Base-by-base conservation (phyloP, 306 rosid genomes). In the Gastrolobium villosum region DNA sequence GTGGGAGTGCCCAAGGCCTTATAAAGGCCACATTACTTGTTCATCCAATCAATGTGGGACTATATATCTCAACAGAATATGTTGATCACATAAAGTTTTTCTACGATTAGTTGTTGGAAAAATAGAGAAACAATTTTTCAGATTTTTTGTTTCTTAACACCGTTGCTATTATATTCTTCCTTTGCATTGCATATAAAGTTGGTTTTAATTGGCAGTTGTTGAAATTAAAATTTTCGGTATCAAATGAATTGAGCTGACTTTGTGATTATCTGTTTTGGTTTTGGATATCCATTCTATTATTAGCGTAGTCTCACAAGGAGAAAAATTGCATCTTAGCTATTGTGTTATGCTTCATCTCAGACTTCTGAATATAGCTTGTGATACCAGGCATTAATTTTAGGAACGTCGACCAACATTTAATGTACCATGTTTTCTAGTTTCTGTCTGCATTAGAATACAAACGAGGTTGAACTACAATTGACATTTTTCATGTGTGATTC, bases 181-280 rank as follows among this genome's bases (percentile, higher is more conserved):
- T 49, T 35, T 46, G 62, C 28, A 34, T 55, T 65, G 70, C 70
- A 26, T 37, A 36, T 65, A 28, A 65, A 69, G 49, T 61, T 41
- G 68, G 66, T 39, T 76, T 76, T 41, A 4, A 46, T 44, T 54
- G 54, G 49, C 2, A 9, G 34, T 72, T 40, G 61, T 41, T 75
- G 84, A 55, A 61, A 62, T 20, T 39, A 34, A 53, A 35, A 45
- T 26, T 54, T 14, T 59, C 36, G 45, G 57, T 32, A 40, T 63
- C 53, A 69, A 49, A 74, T 74, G 62, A 44, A 67, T 73, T 59
- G 67, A 35, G 81, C 13, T 54, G 69, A 48, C 28, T 53, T 14
- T 31, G 63, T 55, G n/a, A 40, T 65, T 0, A 3, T 60, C 31
- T 37, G 52, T 74, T 70, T 60, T 69, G 10, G 52, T 74, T 70